A percentile compares a stretch with the other conserved stretches of the same genome.
These are phyloP conservation scores for Boletus bicolor DNA, from an alignment of 768 basidiomycete genomes.

Conservation along the genomic window DNA sequence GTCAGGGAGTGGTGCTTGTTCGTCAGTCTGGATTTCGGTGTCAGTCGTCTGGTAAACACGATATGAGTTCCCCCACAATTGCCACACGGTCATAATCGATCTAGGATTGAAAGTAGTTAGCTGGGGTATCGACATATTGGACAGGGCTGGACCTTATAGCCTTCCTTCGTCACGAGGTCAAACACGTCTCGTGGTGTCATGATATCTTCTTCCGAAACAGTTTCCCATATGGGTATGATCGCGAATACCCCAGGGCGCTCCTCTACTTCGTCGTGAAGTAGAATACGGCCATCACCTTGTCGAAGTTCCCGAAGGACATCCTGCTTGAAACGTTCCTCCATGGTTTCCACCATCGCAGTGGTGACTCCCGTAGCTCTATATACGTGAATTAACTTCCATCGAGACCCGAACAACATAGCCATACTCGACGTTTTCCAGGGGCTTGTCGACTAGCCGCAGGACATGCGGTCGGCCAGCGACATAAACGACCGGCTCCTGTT, in stretches of 20 bases:
- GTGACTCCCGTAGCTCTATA: conserved; percentile 89
- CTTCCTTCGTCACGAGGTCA: conserved; percentile 67
- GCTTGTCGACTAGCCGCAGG: conserved; percentile 79
- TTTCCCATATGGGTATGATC: conserved; percentile 95
- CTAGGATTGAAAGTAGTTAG: conserved; percentile 34
- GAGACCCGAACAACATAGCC: conserved; percentile 16
- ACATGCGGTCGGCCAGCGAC: conserved; percentile 87
- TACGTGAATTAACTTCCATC: background rate
- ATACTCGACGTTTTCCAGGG: conserved; percentile 93
- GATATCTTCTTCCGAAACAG: conserved; percentile 73
- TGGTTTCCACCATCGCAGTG: conserved; percentile 83
- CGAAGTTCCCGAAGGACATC: conserved; percentile 85
- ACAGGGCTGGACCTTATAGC: conserved; percentile 50
- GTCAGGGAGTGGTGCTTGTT: conserved; percentile 91
- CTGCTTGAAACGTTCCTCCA: conserved; percentile 84
- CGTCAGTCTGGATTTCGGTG: conserved; percentile 73
- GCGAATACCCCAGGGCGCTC: conserved; percentile 86
- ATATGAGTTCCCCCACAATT: conserved; percentile 54
- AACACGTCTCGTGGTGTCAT: conserved; percentile 87
- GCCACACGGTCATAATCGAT: conserved; percentile 88
- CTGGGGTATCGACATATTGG: background rate
- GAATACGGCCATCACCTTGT: conserved; percentile 64
- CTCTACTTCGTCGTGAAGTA: conserved; percentile 95
- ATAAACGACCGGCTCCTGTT: conserved; percentile 89
- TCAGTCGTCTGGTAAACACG: conserved; percentile 1